These are phyloP conservation scores for Lachancea cidri DNA, from an alignment of 805 yeast species.

Conservation along the genomic window DNA sequence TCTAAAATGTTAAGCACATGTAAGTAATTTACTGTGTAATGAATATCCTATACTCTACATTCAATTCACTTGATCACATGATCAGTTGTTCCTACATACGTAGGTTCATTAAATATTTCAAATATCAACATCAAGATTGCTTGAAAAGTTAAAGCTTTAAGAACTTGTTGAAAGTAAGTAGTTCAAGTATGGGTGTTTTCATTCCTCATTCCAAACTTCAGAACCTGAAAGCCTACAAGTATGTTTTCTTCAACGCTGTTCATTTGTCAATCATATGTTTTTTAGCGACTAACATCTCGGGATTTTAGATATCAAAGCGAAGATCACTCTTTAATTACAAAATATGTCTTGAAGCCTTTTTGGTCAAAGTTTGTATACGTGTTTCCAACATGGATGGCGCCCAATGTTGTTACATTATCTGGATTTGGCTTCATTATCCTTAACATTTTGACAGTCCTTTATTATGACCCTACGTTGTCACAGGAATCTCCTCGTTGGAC, in stretches of 20 bases:
- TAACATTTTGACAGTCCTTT: slow-evolving; percentile 60
- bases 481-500: slow-evolving; percentile 67
- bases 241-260: slow-evolving; percentile 14
- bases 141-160: background rate
- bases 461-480: slow-evolving; percentile 64
- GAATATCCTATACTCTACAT: background rate
- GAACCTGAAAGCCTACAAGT: slow-evolving; percentile 51
- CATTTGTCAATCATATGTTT: slow-evolving; percentile 1
- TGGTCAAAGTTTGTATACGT: slow-evolving; percentile 68
- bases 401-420: slow-evolving; percentile 78
- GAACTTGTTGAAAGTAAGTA: background rate
- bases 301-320: slow-evolving; percentile 56
- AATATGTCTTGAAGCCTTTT: slow-evolving; percentile 72
- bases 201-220: slow-evolving; percentile 48
- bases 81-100: background rate
- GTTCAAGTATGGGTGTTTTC: slow-evolving; percentile 55
- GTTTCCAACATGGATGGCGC: slow-evolving; percentile 88
- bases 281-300: slow-evolving; percentile 1
- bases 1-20: slow-evolving; percentile 90
- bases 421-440: slow-evolving; percentile 70
- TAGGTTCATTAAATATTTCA: background rate
- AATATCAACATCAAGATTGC: background rate
- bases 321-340: slow-evolving; percentile 75
- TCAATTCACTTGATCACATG: no score
- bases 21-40: slow-evolving; percentile 15